phyloP scores from a whole-genome alignment of 305 asterid genomes.

The Plantago coronopus region DNA sequence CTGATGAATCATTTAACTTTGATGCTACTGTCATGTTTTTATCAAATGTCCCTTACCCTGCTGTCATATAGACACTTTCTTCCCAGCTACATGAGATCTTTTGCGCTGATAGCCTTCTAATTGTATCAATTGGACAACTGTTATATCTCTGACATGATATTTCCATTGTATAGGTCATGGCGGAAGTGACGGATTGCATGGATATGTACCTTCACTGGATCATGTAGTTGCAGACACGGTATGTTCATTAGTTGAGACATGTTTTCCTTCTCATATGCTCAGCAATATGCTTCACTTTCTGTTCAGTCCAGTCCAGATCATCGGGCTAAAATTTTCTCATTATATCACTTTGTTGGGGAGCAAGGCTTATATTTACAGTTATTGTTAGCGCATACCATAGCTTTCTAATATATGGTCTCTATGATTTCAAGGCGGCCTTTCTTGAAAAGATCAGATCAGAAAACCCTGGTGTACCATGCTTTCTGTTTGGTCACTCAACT shows the following conservation, averaged over 20 bases:
- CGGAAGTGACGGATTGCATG: constrained; percentile 98
- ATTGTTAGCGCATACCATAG: constrained; percentile 7
- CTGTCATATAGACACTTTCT: constrained; percentile 8
- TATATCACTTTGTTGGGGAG: too few species aligned
- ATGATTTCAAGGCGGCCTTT: constrained; percentile 53
- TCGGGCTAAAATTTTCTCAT: too few species aligned
- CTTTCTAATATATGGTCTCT: constrained; percentile 17
- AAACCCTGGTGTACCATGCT: constrained; percentile 80
- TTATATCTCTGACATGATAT: background rate
- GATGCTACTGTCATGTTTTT: background rate
- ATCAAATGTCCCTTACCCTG: background rate
- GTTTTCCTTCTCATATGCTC: background rate
- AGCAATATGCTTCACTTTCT: background rate
- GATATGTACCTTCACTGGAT: constrained; percentile 96
- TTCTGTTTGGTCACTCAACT: constrained; percentile 94
- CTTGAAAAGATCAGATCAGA: constrained; percentile 67
- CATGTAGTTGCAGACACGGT: constrained; percentile 95
- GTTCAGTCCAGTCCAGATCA: too few species aligned
- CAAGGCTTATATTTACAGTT: too few species aligned
- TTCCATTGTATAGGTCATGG: constrained; percentile 62
- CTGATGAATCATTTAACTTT: background rate
- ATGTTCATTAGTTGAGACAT: constrained; percentile 32
- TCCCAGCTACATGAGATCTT: background rate
- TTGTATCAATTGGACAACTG: background rate
- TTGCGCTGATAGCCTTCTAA: background rate